phyloP scores from a whole-genome alignment of 1,139 yeast genomes.

The Debaryomyces sp. region DNA sequence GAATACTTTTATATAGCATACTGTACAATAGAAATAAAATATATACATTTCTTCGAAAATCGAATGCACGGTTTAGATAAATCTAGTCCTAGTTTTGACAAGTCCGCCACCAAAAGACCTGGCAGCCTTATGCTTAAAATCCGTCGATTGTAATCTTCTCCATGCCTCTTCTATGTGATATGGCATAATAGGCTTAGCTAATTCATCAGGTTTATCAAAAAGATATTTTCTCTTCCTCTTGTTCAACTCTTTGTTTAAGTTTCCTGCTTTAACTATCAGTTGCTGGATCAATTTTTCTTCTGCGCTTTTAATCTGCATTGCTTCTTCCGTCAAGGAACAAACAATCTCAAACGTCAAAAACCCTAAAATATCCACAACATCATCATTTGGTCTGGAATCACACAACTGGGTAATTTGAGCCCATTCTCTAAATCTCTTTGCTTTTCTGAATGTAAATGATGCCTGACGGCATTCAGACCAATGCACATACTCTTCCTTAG shows the following conservation, averaged over 20 bases:
- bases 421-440: conserved; percentile 94
- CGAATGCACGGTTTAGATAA: conserved; percentile 25
- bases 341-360: conserved; percentile 96
- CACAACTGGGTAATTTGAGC: conserved; percentile 83
- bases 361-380: conserved; percentile 93
- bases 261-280: conserved; percentile 23
- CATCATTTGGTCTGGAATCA: conserved; percentile 93
- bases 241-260: conserved; percentile 25
- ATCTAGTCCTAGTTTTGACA: conserved; percentile 43
- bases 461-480: conserved; percentile 99
- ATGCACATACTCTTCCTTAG: conserved; percentile 95
- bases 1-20: conserved; percentile 13
- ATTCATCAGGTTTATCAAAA: conserved; percentile 91
- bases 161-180: conserved; percentile 92
- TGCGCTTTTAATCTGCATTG: conserved; percentile 73
- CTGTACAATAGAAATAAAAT: conserved; percentile 5
- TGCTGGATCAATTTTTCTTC: conserved; percentile 54
- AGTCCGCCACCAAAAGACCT: conserved; percentile 80
- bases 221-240: conserved; percentile 58
- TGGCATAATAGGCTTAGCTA: conserved; percentile 79
- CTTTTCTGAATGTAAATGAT: conserved; percentile 90
- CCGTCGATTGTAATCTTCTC: conserved; percentile 72
- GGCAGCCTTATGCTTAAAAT: conserved; percentile 63
- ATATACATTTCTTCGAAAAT: not conserved
- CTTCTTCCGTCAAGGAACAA: conserved; percentile 91